A percentile compares a stretch with the other conserved stretches of the same genome.
Conservation (phyloP, 2,329 filamentous ascomycete genomes). For the Calonectria crousiana region DNA sequence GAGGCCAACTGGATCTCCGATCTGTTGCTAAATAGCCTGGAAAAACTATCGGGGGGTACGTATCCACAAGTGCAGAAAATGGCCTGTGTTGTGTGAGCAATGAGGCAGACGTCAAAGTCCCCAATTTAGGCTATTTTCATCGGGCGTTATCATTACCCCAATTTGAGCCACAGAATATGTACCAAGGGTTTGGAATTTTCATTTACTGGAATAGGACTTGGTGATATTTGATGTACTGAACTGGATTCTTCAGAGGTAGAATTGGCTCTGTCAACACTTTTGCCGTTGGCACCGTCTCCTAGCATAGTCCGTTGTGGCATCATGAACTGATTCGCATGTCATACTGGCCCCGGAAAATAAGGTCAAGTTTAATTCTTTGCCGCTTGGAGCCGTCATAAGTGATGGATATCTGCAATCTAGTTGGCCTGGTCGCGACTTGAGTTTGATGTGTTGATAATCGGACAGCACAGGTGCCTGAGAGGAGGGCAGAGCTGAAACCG, state of each 20-base stretch:
- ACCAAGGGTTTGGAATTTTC: neutral
- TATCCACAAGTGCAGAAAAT: neutral
- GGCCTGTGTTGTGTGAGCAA: neutral
- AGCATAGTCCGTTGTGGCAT: neutral
- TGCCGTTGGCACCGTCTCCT: neutral
- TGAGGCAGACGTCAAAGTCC: neutral
- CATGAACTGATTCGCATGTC: neutral
- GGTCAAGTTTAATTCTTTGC: neutral
- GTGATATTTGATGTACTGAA: neutral
- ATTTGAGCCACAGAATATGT: neutral
- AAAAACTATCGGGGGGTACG: slow-evolving; percentile 61
- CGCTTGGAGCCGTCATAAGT: neutral
- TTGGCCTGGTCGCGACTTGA: neutral
- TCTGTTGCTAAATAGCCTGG: slow-evolving; percentile 58
- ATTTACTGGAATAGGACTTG: neutral
- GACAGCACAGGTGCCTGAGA: neutral
- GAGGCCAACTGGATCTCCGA: slow-evolving; percentile 65
- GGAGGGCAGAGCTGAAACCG: neutral
- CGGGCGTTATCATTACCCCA: neutral
- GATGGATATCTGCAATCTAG: neutral
- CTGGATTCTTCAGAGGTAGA: neutral
- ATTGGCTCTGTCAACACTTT: neutral
- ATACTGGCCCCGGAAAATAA: neutral
- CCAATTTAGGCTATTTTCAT: neutral
- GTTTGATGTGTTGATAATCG: neutral